Percentiles rank a stretch among this genome's conserved stretches.
Evolutionary conservation across 1,284 basidiomycete genomes (phyloP).

Genomic region (Sparassis latifolia): DNA sequence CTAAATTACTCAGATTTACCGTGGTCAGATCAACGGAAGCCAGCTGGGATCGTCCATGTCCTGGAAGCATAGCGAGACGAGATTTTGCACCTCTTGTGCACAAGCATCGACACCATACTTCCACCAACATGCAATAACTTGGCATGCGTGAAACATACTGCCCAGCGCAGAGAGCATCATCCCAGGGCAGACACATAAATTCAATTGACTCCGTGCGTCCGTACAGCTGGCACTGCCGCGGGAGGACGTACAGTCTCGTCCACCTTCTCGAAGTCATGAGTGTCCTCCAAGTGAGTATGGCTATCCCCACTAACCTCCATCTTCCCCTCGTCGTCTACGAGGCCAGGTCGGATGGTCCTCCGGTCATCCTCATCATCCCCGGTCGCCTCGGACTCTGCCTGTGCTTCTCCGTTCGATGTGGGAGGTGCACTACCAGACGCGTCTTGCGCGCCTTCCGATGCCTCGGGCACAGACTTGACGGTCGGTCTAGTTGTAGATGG

Average conservation of each 20-base stretch:
- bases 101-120: too few species aligned
- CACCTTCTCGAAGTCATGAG: conserved; percentile 16
- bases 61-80: too few species aligned
- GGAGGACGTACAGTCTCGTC: conserved; percentile 7
- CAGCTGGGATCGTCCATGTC: too few species aligned
- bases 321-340: conserved; percentile 29
- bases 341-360: conserved; percentile 45
- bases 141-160: too few species aligned
- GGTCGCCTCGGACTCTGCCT: conserved; percentile 4
- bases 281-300: conserved; percentile 4
- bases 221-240: conserved; percentile 2
- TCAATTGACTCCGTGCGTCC: conserved; percentile 13
- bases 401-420: conserved; percentile 13
- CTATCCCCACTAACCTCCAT: conserved; percentile 8
- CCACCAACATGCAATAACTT: too few species aligned
- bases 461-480: conserved; percentile 19
- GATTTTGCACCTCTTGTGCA: too few species aligned
- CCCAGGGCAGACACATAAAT: too few species aligned
- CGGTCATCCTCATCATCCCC: conserved; percentile 46
- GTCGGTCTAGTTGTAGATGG: conserved; percentile 33
- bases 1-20: too few species aligned
- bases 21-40: too few species aligned
- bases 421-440: conserved; percentile 7
- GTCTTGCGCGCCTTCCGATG: conserved; percentile 1
- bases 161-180: too few species aligned